Conservation (phyloP, 225 moss, liverwort and hornwort species). For the Antitrichia curtipendula region DNA sequence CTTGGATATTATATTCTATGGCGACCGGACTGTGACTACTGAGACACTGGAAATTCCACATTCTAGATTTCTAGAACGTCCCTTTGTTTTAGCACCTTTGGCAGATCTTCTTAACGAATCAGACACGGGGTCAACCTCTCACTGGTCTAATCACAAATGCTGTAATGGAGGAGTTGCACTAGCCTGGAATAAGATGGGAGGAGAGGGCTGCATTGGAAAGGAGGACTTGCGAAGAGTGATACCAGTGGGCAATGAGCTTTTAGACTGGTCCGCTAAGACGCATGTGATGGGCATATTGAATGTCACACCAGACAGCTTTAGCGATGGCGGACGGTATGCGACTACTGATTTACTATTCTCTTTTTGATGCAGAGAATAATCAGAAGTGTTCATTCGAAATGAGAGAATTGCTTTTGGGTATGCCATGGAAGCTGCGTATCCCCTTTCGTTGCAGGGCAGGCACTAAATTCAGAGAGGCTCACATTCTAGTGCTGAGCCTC, state of each 20-base stretch:
- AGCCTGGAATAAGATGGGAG: not conserved
- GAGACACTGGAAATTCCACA: not conserved
- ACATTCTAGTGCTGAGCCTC: not conserved
- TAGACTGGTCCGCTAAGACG: not conserved
- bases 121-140: not conserved
- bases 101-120: not conserved
- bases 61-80: not conserved
- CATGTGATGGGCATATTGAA: not conserved
- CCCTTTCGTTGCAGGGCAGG: not conserved
- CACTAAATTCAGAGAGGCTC: not conserved
- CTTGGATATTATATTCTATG: not conserved
- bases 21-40: not conserved
- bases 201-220: not conserved
- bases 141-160: not conserved
- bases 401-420: not conserved
- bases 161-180: not conserved
- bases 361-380: not conserved
- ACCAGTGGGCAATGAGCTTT: not conserved
- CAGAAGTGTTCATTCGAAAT: not conserved
- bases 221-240: not conserved
- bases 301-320: not conserved
- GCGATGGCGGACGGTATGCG: not conserved
- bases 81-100: not conserved
- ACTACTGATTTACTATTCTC: not conserved
- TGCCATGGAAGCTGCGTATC: not conserved